phyloP scores from a whole-genome alignment of 75 land plant species.

The Pinus albicaulis region DNA sequence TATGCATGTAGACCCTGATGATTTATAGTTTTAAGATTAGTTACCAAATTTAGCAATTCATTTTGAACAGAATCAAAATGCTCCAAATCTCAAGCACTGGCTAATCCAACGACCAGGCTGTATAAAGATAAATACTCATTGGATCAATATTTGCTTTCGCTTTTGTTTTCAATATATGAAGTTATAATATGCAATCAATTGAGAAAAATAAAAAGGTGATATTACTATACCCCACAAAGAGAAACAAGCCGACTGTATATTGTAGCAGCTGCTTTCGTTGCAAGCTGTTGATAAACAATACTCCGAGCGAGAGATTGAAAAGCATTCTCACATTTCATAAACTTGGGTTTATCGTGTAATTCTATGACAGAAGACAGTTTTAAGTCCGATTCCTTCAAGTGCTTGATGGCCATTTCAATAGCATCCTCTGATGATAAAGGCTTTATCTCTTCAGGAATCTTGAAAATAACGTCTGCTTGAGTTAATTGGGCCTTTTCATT shows the following conservation, averaged over 20 bases:
- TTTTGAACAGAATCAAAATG: no score
- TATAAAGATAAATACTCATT: no score
- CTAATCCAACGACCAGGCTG: no score
- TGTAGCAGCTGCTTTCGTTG: conserved; percentile 74
- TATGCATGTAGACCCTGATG: no score
- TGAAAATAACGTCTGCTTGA: not conserved
- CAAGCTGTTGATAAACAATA: conserved; percentile 89
- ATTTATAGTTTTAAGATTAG: no score
- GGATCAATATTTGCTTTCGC: no score
- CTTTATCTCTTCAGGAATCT: not conserved
- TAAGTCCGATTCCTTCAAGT: conserved; percentile 60
- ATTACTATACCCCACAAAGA: conserved; percentile 48
- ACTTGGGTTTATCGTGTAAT: conserved; percentile 51
- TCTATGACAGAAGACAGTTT: conserved; percentile 50
- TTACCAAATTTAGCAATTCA: no score
- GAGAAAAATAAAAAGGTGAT: not conserved
- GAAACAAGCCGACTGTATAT: conserved; percentile 61
- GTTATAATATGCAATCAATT: no score
- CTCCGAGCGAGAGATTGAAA: conserved; percentile 68
- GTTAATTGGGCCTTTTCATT: not conserved
- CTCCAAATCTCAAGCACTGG: no score
- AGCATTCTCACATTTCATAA: conserved; percentile 47
- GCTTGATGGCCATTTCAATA: conserved; percentile 45
- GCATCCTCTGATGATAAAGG: conserved; percentile 38
- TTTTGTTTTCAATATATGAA: no score